Evolutionary conservation across 257 asterid species (phyloP).

Genomic region (Anisodus acutangulus): DNA sequence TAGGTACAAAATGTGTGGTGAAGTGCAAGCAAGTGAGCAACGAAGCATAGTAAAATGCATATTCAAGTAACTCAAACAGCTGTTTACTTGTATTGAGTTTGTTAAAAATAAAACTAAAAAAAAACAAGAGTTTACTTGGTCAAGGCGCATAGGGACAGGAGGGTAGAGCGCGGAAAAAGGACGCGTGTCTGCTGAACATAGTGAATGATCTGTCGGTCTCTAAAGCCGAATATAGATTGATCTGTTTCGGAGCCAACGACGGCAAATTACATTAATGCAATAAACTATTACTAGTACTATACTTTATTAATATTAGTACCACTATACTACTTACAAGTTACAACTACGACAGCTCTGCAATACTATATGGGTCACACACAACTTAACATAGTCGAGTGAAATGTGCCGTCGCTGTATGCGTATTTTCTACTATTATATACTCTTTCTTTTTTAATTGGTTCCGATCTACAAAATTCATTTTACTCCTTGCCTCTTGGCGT

Average conservation of each 20-base stretch:
- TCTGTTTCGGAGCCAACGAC: neutral
- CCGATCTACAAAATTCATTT: too few relatives aligned
- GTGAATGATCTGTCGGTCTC: neutral
- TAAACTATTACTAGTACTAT: too few relatives aligned
- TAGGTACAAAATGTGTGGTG: neutral
- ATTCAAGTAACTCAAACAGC: neutral
- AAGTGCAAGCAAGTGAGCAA: neutral
- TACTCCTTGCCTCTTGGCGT: neutral
- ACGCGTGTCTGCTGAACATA: slow-evolving; percentile 35
- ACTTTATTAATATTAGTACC: too few relatives aligned
- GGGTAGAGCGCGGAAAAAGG: slow-evolving; percentile 31
- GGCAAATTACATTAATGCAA: neutral
- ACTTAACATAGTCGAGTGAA: neutral
- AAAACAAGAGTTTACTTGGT: neutral
- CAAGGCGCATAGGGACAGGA: neutral
- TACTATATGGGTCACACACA: neutral
- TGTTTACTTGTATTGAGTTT: neutral
- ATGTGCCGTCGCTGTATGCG: neutral
- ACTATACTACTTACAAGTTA: too few relatives aligned
- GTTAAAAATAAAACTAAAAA: neutral
- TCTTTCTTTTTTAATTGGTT: neutral
- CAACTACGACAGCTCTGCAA: neutral
- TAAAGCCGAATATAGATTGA: neutral
- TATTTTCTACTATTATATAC: neutral
- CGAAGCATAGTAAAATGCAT: neutral